A percentile compares a stretch with the other conserved stretches of the same genome.
These are phyloP conservation scores for Pyronema omphalodes DNA, from an alignment of 495 filamentous ascomycete species.

Conservation along the genomic window DNA sequence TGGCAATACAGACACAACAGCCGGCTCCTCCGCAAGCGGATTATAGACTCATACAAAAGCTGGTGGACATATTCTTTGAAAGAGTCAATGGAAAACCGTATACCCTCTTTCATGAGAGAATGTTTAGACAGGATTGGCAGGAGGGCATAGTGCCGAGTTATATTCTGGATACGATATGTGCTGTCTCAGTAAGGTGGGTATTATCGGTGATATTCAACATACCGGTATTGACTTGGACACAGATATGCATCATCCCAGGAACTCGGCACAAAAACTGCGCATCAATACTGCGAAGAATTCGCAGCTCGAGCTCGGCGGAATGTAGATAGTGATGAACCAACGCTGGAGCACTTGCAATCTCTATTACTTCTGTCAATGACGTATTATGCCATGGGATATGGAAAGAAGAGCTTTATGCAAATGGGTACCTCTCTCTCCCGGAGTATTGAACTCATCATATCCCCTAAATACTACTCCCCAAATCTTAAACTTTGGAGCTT, in stretches of 20 bases:
- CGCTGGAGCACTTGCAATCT: conserved; percentile 54
- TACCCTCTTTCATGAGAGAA: conserved; percentile 54
- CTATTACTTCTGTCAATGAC: conserved; percentile 57
- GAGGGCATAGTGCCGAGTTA: conserved; percentile 44
- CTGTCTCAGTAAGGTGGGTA: conserved; percentile 47
- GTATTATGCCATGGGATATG: conserved; percentile 56
- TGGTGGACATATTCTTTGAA: conserved; percentile 59
- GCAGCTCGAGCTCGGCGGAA: conserved; percentile 44
- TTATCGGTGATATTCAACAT: background rate
- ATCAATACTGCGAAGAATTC: conserved; percentile 39
- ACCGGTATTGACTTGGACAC: background rate
- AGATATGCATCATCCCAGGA: conserved; percentile 38
- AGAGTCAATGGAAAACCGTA: conserved; percentile 64
- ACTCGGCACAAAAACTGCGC: background rate
- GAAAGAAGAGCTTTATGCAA: conserved; percentile 73
- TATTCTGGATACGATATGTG: conserved; percentile 53
- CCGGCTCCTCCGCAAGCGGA: background rate
- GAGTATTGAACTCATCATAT: background rate
- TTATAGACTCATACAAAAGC: conserved; percentile 5
- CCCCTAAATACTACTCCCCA: conserved; percentile 6
- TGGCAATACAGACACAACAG: background rate
- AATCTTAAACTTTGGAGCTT: background rate
- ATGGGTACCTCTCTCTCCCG: conserved; percentile 34
- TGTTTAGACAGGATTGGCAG: conserved; percentile 46
- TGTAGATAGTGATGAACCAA: conserved; percentile 61